Evolutionary conservation across 208 protist species (phyloP).

Genomic region (Trichomonas gallinae): DNA sequence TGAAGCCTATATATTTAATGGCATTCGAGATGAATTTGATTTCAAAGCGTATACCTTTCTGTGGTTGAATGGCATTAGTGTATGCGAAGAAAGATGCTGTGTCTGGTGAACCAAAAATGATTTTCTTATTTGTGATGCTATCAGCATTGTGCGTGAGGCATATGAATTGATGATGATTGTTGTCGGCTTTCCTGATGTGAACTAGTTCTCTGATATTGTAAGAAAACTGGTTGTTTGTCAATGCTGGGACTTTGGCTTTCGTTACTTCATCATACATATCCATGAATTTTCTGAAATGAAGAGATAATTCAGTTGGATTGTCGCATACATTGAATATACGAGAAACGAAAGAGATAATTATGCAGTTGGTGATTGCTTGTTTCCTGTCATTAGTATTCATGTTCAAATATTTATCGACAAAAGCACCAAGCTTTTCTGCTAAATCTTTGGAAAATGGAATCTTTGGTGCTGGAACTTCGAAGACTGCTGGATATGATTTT

Average conservation of each 20-base stretch:
- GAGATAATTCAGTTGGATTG: not conserved
- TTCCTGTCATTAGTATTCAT: not conserved
- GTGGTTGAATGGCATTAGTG: not conserved
- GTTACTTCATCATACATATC: not conserved
- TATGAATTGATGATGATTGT: too few relatives aligned
- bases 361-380: not conserved
- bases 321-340: not conserved
- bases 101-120: too few relatives aligned
- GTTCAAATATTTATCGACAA: not conserved
- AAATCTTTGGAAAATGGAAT: not conserved
- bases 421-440: not conserved
- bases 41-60: not conserved
- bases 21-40: not conserved
- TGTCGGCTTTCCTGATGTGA: too few relatives aligned
- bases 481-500: not conserved
- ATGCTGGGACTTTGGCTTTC: not conserved
- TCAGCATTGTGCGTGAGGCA: too few relatives aligned
- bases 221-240: not conserved
- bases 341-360: not conserved
- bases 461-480: not conserved
- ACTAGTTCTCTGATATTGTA: not conserved
- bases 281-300: not conserved
- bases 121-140: too few relatives aligned
- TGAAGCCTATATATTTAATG: not conserved
- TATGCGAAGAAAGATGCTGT: not conserved